These are phyloP conservation scores for Globisporangium sylvaticum DNA, from an alignment of 352 stramenopile species.

Conservation along the genomic window DNA sequence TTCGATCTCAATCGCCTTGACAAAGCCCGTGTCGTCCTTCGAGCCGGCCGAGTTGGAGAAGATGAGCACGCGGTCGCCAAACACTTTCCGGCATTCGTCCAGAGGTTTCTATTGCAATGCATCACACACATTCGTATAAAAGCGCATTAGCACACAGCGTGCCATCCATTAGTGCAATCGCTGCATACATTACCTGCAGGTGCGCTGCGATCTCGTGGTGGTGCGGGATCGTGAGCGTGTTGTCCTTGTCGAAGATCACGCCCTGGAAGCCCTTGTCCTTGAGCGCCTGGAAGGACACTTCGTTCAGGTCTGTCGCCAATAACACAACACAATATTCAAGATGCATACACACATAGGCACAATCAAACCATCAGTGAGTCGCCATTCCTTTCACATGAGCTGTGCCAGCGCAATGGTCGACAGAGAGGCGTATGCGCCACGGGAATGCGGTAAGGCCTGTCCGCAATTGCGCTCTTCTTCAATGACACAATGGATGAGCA, in stretches of 20 bases:
- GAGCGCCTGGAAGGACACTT: conserved; percentile 76
- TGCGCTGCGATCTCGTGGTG: conserved; percentile 73
- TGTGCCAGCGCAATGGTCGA: not conserved
- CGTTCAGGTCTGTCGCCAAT: conserved; percentile 56
- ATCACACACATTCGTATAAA: not conserved
- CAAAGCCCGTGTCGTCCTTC: conserved; percentile 84
- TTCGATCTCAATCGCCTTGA: conserved; percentile 81
- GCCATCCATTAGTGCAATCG: not conserved
- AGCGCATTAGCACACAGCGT: not conserved
- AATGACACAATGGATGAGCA: not conserved
- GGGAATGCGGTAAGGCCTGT: not conserved
- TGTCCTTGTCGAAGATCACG: conserved; percentile 97
- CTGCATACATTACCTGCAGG: conserved; percentile 26
- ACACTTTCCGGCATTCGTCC: conserved; percentile 82
- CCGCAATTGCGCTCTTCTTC: not conserved
- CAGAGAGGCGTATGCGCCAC: not conserved
- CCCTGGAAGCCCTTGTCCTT: conserved; percentile 85
- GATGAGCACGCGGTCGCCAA: conserved; percentile 90
- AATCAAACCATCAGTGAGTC: not conserved
- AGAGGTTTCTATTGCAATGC: conserved; percentile 35
- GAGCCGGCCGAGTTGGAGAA: conserved; percentile 96
- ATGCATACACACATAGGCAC: not conserved
- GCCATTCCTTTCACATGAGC: not conserved
- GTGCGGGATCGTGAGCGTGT: conserved; percentile 94
- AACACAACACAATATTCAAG: not conserved